These are phyloP conservation scores for Syncephalis plumigaleata DNA, from an alignment of 371 early-diverging fungal genomes.

Conservation along the genomic window DNA sequence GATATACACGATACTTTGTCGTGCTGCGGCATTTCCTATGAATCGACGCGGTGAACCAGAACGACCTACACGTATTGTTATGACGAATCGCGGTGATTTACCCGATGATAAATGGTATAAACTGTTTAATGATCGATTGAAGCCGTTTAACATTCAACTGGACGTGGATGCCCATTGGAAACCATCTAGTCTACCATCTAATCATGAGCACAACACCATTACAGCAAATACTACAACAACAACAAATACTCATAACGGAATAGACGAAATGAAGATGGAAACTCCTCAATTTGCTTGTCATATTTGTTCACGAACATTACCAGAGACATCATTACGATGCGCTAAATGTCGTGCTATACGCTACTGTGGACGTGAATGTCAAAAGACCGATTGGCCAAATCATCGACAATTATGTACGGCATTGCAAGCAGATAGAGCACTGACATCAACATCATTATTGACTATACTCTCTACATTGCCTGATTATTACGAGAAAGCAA, in stretches of 20 bases:
- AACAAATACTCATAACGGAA: too few relatives aligned
- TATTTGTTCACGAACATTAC: not conserved
- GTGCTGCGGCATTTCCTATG: not conserved
- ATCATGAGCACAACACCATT: too few relatives aligned
- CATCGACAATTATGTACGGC: not conserved
- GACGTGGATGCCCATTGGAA: not conserved
- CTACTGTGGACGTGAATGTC: slow-evolving; percentile 1
- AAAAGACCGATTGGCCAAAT: not conserved
- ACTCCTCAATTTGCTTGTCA: not conserved
- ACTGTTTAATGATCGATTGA: not conserved
- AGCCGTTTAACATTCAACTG: not conserved
- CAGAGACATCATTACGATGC: not conserved
- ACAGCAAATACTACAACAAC: too few relatives aligned
- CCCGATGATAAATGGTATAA: not conserved
- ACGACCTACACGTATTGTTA: not conserved
- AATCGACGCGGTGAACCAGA: not conserved
- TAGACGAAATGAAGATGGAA: too few relatives aligned
- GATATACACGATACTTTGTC: not conserved
- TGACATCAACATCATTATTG: not conserved
- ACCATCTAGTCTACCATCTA: not conserved
- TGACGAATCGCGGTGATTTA: not conserved
- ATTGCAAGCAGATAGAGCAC: not conserved
- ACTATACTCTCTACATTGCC: too few relatives aligned
- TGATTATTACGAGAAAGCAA: not conserved
- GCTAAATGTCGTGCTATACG: not conserved